Base-by-base conservation (phyloP, 768 basidiomycete genomes). In the Hericium rajendrae region DNA sequence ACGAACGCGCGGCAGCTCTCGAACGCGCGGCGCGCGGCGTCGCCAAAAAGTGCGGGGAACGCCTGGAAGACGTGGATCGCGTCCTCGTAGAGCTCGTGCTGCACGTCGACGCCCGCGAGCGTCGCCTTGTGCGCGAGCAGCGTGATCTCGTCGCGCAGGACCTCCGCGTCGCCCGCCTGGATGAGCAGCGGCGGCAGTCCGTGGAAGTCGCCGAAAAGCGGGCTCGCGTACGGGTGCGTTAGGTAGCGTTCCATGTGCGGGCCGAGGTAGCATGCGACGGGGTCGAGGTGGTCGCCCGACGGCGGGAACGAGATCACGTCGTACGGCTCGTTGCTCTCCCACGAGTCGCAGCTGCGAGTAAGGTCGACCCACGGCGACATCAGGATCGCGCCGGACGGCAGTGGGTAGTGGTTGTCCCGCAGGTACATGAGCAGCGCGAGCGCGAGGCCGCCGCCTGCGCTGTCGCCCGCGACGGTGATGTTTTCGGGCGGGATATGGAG, bases 311-410 rank as follows among this genome's bases (percentile, higher is more conserved):
- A 86, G 1, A 94, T 82, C 48, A 94, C 84, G 68, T 94, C 92
- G 69, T 77, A 94, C n/a, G 78, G 72, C 26, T 87, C 84, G 69
- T 97, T 97, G 56, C 88, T 89, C 32, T 95, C 92, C 79, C 95
- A 98, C n/a, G 93, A 95, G 56, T 94, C 91, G 69, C 94, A 97
- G 62, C 92, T 94, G 84, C 97, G 91, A 0, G 97, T 97, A 60
- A 99, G 72, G 70, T 95, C 92, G 62, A 95, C 92, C 94, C 94
- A 97, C 4, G 94, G 94, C 22, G 88, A 93, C 81, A 98, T 85
- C 40, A 97, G 69, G 28, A 98, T 90, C 8, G 86, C 86, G 3
- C 86, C 91, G 28, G 86, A 82, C 9, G 95, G 95, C 5, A 95
- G 65, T 1, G 86, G 80, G 68, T 95, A 94, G 15, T 76, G 73